Conservation (phyloP, 2,329 filamentous ascomycete genomes). For the Hypoxylon sp. region DNA sequence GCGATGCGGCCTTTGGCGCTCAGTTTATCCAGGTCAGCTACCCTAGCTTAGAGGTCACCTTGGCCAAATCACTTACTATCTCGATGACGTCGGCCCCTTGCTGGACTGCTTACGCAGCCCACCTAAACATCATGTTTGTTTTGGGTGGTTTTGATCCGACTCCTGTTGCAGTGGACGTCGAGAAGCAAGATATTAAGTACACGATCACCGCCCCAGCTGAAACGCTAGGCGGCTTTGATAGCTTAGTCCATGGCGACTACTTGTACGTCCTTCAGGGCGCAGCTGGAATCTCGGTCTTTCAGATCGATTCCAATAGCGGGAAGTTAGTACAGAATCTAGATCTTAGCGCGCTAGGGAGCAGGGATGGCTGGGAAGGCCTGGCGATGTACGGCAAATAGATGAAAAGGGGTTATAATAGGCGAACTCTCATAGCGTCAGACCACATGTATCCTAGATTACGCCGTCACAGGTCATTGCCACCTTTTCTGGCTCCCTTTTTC, state of each 20-base stretch:
- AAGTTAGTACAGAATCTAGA: slow-evolving; percentile 4
- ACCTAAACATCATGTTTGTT: slow-evolving; percentile 3
- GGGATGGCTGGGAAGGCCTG: slow-evolving; percentile 5
- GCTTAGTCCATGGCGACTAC: slow-evolving; percentile 2
- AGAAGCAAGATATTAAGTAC: slow-evolving; percentile 8
- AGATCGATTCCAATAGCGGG: neutral
- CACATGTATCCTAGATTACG: neutral
- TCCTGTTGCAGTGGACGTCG: neutral
- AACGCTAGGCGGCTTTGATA: neutral
- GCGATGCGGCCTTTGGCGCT: slow-evolving; percentile 6
- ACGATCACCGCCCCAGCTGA: neutral
- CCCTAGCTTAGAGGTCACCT: slow-evolving; percentile 1
- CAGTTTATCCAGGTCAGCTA: slow-evolving; percentile 7
- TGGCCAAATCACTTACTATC: slow-evolving; percentile 4
- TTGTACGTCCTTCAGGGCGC: slow-evolving; percentile 3
- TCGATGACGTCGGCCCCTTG: slow-evolving; percentile 3
- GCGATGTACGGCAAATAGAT: slow-evolving; percentile 1
- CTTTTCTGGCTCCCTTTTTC: neutral
- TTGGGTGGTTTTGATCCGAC: slow-evolving; percentile 2
- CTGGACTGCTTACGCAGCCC: slow-evolving; percentile 2
- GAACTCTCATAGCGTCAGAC: neutral
- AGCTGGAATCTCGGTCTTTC: slow-evolving; percentile 5
- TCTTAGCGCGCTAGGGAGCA: neutral
- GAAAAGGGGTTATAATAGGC: neutral
- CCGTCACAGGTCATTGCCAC: neutral